Conservation (phyloP, 345 rosid genomes). For the Aegle marmelos region DNA sequence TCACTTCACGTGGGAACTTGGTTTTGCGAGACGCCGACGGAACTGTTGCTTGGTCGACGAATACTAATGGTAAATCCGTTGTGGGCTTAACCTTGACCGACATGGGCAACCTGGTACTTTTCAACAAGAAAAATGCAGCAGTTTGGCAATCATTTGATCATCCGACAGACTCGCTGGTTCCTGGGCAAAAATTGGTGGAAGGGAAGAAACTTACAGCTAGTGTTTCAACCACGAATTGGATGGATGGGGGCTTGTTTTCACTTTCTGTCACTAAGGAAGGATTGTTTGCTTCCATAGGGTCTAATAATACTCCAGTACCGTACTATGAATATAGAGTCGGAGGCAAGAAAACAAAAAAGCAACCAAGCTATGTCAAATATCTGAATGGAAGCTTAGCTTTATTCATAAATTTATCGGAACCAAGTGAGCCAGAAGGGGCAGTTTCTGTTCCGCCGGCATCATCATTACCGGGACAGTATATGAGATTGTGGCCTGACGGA, state of each 20-base stretch:
- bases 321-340: constrained; percentile 7
- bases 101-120: constrained; percentile 25
- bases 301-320: constrained; percentile 7
- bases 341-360: background rate
- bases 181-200: constrained; percentile 8
- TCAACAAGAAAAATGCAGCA: constrained; percentile 10
- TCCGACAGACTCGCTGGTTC: constrained; percentile 20
- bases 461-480: background rate
- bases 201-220: constrained; percentile 6
- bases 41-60: constrained; percentile 15
- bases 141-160: too few relatives aligned
- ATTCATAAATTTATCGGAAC: background rate
- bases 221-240: background rate
- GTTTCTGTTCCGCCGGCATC: background rate
- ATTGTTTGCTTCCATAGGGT: constrained; percentile 16
- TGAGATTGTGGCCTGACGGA: constrained; percentile 28
- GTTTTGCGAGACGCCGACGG: constrained; percentile 18
- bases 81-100: too few relatives aligned
- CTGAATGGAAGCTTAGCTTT: constrained; percentile 11
- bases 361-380: constrained; percentile 14
- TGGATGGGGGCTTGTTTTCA: constrained; percentile 12
- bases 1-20: constrained; percentile 18
- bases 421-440: background rate
- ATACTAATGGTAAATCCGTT: constrained; percentile 18
- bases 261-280: constrained; percentile 15